Conservation (phyloP, 331 rosid genomes). For the Quercus lobata region DNA sequence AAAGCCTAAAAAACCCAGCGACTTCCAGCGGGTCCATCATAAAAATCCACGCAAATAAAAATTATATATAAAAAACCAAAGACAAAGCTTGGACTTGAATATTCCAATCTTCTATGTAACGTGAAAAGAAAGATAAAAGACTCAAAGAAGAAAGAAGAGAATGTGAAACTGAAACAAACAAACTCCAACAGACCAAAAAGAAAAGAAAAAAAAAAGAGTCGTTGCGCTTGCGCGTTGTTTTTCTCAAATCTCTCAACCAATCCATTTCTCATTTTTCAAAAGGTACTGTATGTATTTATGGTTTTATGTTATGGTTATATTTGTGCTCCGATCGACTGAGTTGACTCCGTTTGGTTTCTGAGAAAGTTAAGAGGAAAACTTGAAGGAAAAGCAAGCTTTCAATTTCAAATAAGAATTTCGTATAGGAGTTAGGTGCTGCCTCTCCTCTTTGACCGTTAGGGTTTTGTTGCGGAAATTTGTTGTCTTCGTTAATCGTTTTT, state of each 20-base stretch:
- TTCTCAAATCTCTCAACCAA: background rate
- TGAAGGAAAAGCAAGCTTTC: background rate
- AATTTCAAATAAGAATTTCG: background rate
- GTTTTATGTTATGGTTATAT: background rate
- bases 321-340: slow-evolving; percentile 4
- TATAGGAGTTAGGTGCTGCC: background rate
- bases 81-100: background rate
- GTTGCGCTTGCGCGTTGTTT: background rate
- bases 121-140: background rate
- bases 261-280: background rate
- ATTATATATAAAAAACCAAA: background rate
- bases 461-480: background rate
- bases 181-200: background rate
- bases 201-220: background rate
- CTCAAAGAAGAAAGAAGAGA: background rate
- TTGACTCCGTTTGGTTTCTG: slow-evolving; percentile 3
- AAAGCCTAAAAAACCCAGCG: too few species aligned
- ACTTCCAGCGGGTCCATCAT: too few species aligned
- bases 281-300: slow-evolving; percentile 6
- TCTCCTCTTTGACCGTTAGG: background rate
- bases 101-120: background rate
- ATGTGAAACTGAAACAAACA: slow-evolving; percentile 4
- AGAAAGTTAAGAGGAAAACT: slow-evolving; percentile 1
- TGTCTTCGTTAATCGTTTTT: background rate
- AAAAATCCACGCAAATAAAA: background rate